Evolutionary conservation across 345 rosid genomes (phyloP).

Genomic region (Heritiera littoralis): DNA sequence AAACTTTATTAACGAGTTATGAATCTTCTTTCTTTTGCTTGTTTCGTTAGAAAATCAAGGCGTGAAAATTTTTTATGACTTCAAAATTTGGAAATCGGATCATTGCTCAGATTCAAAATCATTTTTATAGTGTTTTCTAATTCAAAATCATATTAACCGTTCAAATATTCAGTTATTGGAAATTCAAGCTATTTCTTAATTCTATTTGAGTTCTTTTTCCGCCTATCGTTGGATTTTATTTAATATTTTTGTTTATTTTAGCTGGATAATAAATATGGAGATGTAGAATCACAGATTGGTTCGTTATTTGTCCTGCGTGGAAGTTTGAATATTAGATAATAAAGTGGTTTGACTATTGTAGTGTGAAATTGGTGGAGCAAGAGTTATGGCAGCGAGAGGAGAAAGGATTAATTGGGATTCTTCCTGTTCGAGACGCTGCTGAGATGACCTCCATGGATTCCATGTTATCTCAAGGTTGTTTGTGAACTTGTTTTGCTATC

Average conservation of each 20-base stretch:
- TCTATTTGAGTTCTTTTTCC: not conserved
- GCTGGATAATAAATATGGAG: conserved; percentile 11
- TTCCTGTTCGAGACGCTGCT: conserved; percentile 88
- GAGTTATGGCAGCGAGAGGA: conserved; percentile 99
- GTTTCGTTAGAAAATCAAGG: not conserved
- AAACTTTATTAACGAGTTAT: not conserved
- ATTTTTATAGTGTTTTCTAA: not conserved
- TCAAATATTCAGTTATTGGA: not conserved
- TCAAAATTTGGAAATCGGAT: conserved; percentile 3
- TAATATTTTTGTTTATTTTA: not conserved
- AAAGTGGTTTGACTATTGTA: conserved; percentile 24
- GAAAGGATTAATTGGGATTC: conserved; percentile 89
- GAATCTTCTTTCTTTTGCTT: conserved; percentile 18
- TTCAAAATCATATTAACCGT: not conserved
- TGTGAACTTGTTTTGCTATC: not conserved
- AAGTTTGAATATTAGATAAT: conserved; percentile 12
- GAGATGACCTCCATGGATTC: conserved; percentile 56
- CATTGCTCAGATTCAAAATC: not conserved
- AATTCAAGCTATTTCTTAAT: not conserved
- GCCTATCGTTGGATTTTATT: not conserved
- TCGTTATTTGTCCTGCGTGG: conserved; percentile 20
- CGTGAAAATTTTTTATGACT: not conserved
- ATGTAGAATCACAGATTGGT: not conserved
- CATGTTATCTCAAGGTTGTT: conserved; percentile 54
- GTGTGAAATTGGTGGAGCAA: conserved; percentile 97